Evolutionary conservation across 257 asterid species (phyloP), one percentile per base, ranked within the genome.

Genomic region (Solanum pinnatisectum): DNA sequence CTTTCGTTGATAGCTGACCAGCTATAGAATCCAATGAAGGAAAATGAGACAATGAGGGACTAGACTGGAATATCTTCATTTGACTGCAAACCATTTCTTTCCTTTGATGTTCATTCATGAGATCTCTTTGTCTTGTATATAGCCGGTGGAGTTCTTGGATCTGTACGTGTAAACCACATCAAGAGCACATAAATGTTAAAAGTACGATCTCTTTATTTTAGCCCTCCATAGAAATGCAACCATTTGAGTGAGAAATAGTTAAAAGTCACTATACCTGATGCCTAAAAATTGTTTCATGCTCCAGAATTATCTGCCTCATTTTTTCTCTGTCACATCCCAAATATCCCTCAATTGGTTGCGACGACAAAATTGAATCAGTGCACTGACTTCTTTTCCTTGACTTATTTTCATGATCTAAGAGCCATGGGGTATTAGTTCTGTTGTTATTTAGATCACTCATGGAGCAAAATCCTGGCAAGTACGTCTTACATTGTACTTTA

Each of bases 101-200:
- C 76, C 90, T 89, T 89, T 83, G 91, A 79, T 91, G 87, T 83
- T 90, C 94, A 30, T 87, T 91, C 98, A 93, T 94, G 90, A 96
- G 93, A 90, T 94, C 96, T 76, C 81, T 91, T 76, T 96, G 98
- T 70, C 93, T 93, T 87, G 90, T 90, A 86, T 94, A 94, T 49
- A 96, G 91, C 59, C 96, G 96, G 92, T 96, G 98, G 90, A 96
- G 96, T 88, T 96, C 98, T 89, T 87, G 96, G 87, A 93, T 92
- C 98, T 96, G 95, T 87, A 90, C 22, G 14, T n/a, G 60, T 73
- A 83, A 82, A 88, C 77, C 59, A 72, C 52, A 72, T 22, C 25
- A 71, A 13, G 9, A 35, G 30, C 35, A n/a, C 39, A 67, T 22
- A 70, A 23, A 71, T 46, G 33, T 72, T 8, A 46, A 27, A 71